Percentiles rank a stretch among this genome's conserved stretches.
These are phyloP conservation scores for Peltaster fructicola DNA, from an alignment of 2,329 filamentous ascomycete genomes.

Conservation along the genomic window DNA sequence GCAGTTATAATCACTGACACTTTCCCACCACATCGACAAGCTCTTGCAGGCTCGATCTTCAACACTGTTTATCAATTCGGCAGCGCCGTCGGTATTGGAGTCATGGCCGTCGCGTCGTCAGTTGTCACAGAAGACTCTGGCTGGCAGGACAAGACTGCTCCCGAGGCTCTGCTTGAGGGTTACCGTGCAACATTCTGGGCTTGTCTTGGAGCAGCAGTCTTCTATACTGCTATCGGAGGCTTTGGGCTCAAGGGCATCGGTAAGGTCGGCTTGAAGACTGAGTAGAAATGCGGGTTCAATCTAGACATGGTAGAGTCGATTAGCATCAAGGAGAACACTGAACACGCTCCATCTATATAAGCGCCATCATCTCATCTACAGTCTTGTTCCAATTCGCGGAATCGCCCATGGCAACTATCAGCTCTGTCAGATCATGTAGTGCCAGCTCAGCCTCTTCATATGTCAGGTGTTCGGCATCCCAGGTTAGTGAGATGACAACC, in stretches of 20 bases:
- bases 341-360: not conserved
- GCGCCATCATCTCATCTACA: conserved; percentile 12
- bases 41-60: conserved; percentile 28
- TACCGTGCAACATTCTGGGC: conserved; percentile 25
- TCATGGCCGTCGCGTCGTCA: too few species aligned
- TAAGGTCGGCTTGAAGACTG: conserved; percentile 23
- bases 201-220: too few species aligned
- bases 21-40: conserved; percentile 24
- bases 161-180: conserved; percentile 18
- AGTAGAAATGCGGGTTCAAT: too few species aligned
- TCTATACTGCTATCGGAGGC: too few species aligned
- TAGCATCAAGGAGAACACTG: not conserved
- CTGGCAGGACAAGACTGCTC: not conserved
- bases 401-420: conserved; percentile 13
- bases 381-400: conserved; percentile 12
- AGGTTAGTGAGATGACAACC: conserved; percentile 14
- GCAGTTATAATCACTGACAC: too few species aligned
- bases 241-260: conserved; percentile 23
- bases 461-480: conserved; percentile 17
- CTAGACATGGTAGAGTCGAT: not conserved
- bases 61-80: conserved; percentile 28
- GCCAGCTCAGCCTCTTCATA: conserved; percentile 13
- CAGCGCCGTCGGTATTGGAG: too few species aligned
- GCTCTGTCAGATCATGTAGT: conserved; percentile 9
- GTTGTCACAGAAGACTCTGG: too few species aligned